Conservation (phyloP, 2,329 filamentous ascomycete genomes). For the Fonsecaea pugnacius region DNA sequence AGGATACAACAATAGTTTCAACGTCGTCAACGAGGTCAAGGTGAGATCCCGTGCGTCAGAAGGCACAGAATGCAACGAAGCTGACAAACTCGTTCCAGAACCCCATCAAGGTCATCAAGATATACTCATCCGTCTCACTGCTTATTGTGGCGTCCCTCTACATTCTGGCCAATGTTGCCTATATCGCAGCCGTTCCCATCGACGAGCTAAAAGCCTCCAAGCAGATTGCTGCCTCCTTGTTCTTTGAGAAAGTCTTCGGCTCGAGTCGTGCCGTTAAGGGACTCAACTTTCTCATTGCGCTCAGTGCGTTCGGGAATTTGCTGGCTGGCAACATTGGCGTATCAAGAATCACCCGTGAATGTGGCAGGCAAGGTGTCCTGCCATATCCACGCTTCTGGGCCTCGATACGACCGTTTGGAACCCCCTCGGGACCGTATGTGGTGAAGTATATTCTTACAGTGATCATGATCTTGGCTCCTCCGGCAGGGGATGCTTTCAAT, state of each 20-base stretch:
- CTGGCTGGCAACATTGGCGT: slow-evolving; percentile 60
- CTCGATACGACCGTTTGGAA: slow-evolving; percentile 66
- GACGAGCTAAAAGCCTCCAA: slow-evolving; percentile 57
- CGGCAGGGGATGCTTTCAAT: too few species aligned
- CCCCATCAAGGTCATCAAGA: too few species aligned
- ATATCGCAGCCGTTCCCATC: slow-evolving; percentile 62
- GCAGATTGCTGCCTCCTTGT: slow-evolving; percentile 60
- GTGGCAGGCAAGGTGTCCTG: slow-evolving; percentile 65
- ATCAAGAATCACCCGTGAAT: slow-evolving; percentile 64
- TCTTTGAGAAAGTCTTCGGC: slow-evolving; percentile 65
- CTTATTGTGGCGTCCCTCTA: slow-evolving; percentile 48
- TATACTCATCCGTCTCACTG: too few species aligned
- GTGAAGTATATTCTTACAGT: too few species aligned
- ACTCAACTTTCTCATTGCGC: slow-evolving; percentile 39
- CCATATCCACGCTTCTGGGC: slow-evolving; percentile 66
- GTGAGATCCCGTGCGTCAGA: too few species aligned
- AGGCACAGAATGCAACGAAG: too few species aligned
- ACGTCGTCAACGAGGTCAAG: too few species aligned
- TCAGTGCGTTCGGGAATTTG: slow-evolving; percentile 44
- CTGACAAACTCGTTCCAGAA: too few species aligned
- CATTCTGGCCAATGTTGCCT: slow-evolving; percentile 64
- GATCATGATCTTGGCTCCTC: too few species aligned
- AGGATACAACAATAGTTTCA: too few species aligned
- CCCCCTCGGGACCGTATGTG: slow-evolving; percentile 49
- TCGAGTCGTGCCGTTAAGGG: slow-evolving; percentile 54